Evolutionary conservation across 345 rosid species (phyloP).

Genomic region (Fremontodendron californicum): DNA sequence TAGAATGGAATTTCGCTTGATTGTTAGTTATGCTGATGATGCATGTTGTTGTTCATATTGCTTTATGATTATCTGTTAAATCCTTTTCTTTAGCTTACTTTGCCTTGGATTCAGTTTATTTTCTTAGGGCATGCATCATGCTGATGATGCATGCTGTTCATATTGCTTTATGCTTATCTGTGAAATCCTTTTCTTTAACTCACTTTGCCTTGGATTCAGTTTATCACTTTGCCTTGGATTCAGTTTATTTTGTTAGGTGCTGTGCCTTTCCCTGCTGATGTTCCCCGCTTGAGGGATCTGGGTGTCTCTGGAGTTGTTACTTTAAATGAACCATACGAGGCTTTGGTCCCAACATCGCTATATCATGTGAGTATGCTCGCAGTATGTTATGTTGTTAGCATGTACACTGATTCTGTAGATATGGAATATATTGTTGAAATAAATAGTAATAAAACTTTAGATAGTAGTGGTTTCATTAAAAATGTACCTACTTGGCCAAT

Average conservation of each 20-base stretch:
- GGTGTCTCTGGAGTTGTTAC: conserved; percentile 54
- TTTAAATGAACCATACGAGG: conserved; percentile 52
- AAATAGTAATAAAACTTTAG: background rate
- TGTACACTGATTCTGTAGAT: background rate
- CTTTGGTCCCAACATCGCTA: conserved; percentile 46
- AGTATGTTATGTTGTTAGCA: background rate
- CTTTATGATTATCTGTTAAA: background rate
- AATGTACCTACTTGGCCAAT: background rate
- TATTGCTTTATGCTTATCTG: background rate
- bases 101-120: conserved; percentile 19
- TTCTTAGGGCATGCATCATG: background rate
- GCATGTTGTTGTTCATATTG: background rate
- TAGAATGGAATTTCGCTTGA: background rate
- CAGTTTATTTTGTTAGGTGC: conserved; percentile 47
- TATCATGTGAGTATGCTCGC: conserved; percentile 32
- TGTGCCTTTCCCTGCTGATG: conserved; percentile 50
- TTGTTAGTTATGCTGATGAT: background rate
- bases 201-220: background rate
- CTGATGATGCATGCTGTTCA: background rate
- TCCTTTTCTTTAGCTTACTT: background rate
- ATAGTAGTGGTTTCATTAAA: background rate
- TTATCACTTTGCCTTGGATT: too few species aligned
- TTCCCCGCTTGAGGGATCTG: conserved; percentile 40
- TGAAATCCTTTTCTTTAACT: background rate
- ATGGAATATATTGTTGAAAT: background rate